Percentiles rank a stretch among this genome's conserved stretches.
Conservation (phyloP, 306 rosid species). For the Pyrus betulifolia region DNA sequence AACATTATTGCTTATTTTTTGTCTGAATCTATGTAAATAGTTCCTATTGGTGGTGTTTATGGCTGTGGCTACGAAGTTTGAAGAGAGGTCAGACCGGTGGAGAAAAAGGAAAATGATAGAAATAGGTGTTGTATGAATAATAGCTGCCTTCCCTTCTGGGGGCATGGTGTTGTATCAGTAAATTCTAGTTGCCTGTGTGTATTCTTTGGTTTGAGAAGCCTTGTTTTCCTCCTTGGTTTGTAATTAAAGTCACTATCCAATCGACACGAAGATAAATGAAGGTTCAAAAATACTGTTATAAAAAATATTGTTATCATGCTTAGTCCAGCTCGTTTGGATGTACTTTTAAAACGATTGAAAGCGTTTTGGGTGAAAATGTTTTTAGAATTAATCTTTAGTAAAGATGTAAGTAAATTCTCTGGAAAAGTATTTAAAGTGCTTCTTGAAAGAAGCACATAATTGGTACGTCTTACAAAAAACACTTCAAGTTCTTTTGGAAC, state of each 20-base stretch:
- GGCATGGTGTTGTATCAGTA: conserved; percentile 1
- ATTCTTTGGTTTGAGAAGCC: not conserved
- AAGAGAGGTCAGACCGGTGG: not conserved
- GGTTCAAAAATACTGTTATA: not conserved
- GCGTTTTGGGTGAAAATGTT: too few species aligned
- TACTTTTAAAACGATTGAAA: too few species aligned
- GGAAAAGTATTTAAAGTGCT: rapidly evolving
- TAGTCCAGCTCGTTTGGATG: too few species aligned
- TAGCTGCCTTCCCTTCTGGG: not conserved
- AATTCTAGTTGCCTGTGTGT: not conserved
- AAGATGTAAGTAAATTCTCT: too few species aligned
- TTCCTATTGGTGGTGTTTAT: not conserved
- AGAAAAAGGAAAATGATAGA: not conserved
- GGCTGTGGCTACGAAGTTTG: not conserved
- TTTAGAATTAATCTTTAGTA: too few species aligned
- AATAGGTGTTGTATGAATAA: not conserved
- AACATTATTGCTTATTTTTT: not conserved
- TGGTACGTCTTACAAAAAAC: too few species aligned
- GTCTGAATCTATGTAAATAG: not conserved
- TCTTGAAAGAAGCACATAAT: too few species aligned
- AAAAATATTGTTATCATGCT: too few species aligned
- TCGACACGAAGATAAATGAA: not conserved
- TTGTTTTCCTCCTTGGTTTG: not conserved
- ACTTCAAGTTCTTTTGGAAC: too few species aligned
- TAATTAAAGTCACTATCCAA: not conserved